Conservation (phyloP, 2,329 filamentous ascomycete species). For the Sphaerulina musiva region DNA sequence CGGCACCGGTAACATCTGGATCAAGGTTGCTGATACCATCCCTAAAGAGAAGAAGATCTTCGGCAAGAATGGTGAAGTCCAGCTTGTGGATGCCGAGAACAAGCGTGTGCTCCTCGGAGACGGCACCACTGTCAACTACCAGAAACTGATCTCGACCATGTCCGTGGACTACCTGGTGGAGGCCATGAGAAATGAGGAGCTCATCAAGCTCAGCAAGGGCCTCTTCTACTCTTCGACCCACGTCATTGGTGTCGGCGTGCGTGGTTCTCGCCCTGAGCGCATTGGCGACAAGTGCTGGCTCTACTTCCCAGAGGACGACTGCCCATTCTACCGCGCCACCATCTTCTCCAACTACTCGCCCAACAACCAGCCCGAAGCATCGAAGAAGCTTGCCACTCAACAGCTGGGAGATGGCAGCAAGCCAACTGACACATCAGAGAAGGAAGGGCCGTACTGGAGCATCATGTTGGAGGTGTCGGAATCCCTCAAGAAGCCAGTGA, state of each 20-base stretch:
- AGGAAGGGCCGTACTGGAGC: conserved; percentile 96
- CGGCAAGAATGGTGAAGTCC: conserved; percentile 75
- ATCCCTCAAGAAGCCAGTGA: conserved; percentile 89
- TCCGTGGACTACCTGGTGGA: conserved; percentile 82
- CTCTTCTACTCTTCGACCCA: conserved; percentile 97
- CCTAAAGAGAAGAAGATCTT: conserved; percentile 88
- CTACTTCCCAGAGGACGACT: conserved; percentile 98
- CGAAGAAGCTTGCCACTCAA: conserved; percentile 77
- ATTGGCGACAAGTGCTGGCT: conserved; percentile 99
- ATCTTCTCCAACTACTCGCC: conserved; percentile 99
- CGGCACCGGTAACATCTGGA: conserved; percentile 98
- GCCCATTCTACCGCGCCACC: conserved; percentile 97
- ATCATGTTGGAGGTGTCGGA: conserved; percentile 99
- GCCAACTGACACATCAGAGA: conserved; percentile 61
- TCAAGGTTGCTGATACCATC: conserved; percentile 86
- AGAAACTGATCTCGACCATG: conserved; percentile 94
- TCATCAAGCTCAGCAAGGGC: conserved; percentile 75
- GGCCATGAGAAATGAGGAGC: conserved; percentile 79
- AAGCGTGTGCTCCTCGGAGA: conserved; percentile 78
- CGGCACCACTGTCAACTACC: conserved; percentile 82
- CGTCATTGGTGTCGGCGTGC: conserved; percentile 91
- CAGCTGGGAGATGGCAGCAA: conserved; percentile 81
- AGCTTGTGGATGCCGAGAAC: conserved; percentile 76
- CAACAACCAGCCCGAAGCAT: conserved; percentile 84
- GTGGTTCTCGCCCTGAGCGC: conserved; percentile 82